Evolutionary conservation across 345 rosid species (phyloP).

Genomic region (Alliaria petiolata): DNA sequence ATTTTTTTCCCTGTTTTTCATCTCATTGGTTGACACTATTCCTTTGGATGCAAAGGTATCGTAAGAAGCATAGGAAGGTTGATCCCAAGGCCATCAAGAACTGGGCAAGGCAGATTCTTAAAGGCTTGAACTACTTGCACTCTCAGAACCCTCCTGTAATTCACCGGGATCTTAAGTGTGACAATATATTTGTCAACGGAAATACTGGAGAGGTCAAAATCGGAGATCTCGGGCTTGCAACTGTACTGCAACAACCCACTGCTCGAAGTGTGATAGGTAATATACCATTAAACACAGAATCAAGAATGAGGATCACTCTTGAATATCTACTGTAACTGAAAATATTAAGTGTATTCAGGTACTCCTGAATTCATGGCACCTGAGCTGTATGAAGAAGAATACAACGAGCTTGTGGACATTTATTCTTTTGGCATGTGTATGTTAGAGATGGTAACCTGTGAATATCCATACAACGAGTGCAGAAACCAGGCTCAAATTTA

Average conservation of each 20-base stretch:
- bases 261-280: constrained; percentile 79
- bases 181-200: constrained; percentile 81
- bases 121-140: constrained; percentile 64
- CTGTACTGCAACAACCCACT: constrained; percentile 72
- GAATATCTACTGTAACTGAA: background rate
- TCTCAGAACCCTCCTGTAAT: constrained; percentile 64
- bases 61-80: constrained; percentile 70
- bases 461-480: constrained; percentile 82
- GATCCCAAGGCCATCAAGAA: constrained; percentile 75
- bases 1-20: background rate
- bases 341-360: constrained; percentile 37
- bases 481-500: constrained; percentile 73
- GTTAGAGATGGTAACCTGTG: constrained; percentile 88
- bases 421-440: constrained; percentile 94
- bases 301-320: no score
- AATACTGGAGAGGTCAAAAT: constrained; percentile 82
- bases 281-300: background rate
- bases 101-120: constrained; percentile 82
- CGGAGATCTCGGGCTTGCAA: constrained; percentile 87
- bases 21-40: background rate
- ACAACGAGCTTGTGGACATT: constrained; percentile 80
- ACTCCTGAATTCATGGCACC: constrained; percentile 98
- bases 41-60: constrained; percentile 37
- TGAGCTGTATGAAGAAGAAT: constrained; percentile 86
- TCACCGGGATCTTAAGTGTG: constrained; percentile 88